Base-by-base conservation (phyloP, 371 early-diverging fungal species). In the Smittium culicis region DNA sequence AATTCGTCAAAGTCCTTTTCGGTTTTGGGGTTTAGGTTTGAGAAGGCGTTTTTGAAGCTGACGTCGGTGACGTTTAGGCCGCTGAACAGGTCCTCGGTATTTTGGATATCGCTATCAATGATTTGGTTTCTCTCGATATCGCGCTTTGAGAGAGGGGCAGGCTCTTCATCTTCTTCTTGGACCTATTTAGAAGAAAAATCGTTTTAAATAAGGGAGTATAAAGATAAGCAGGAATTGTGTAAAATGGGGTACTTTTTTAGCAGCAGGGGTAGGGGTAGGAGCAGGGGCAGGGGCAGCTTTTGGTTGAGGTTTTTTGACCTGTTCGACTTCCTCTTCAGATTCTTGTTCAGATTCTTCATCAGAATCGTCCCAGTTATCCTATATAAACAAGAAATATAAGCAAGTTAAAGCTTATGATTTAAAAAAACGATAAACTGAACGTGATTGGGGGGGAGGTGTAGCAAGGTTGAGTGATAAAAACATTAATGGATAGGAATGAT, bases 1-100 rank as follows among this genome's bases (percentile, higher is more conserved):
- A 86, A 93, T 65, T 84, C 82, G 71, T 87, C 88, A 70, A 93
- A 89, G 66, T 95, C 90, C 14, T 83, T 86, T 71, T 86, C 86
- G 24, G 89, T 88, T 75, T 84, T 85, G 29, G 93, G 96, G 68
- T 83, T 82, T 74, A 86, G 79, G 55, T 82, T 79, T 65, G 86
- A 85, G 66, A 93, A 73, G 17, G 78, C 76, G 45, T 78, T 79
- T 35, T 78, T 72, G 59, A 70, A 60, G 57, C 73, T 67, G 45
- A 78, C 75, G 61, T 79, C 84, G 58, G 82, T 79, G 60, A 86
- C 77, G 56, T 83, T 77, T 33, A 85, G 77, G 34, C 87, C 88
- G 30, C 86, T 80, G 73, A 96, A 92, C 67, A 94, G 81, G 66
- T 89, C 91, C 34, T 85, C 85, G 30, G 93, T 88, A 71, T 86